Base-by-base conservation (phyloP, 1,139 yeast species). In the Maudiozyma humilis region DNA sequence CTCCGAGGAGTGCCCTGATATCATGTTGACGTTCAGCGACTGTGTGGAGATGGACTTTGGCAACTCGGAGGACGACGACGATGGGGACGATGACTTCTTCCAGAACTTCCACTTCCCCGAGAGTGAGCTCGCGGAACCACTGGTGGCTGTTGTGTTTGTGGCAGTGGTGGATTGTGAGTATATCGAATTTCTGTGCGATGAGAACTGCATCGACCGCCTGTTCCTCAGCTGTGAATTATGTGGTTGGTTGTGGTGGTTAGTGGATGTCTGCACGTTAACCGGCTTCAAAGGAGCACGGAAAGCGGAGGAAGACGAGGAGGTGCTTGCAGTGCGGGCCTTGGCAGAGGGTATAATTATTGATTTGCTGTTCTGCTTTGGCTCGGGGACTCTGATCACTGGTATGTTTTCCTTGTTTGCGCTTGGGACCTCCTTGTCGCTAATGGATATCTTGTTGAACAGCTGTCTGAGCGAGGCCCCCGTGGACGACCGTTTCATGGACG, bases 41-140 rank as follows among this genome's bases (percentile, higher is more conserved):
- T n/a, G 41, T 7, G 38, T 36, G 16, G 30, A 19, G n/a, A 32
- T 15, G 8, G 44, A 42, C 19, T 37, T 42, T 25, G 44, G 19
- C 10, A 42, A 13, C 12, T 36, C 32, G 4, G 27, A 23, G 27
- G 27, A 23, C 10, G 10, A 6, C 10, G 27, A 23, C 10, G 10
- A 10, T 23, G 27, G 10, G 6, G 27, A 23, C 29, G 39, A 17
- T 14, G 38, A 17, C 40, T 52, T 55, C 41, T 59, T 60, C 66
- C 66, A 63, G 40, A 63, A 63, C 44, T 59, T 63, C 66, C 65
- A 62, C 43, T 52, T 60, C 3, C 44, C 41, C 13, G 43, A 38
- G 7, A 23, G 27, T 25, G 47, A 47, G 3, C 43, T 16, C 14
- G 40, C 8, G 8, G 20, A 12, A 13, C 15, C 27, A 18, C 27